These are phyloP conservation scores for Pulveroboletus sp. DNA, from an alignment of 768 basidiomycete genomes.

Conservation along the genomic window DNA sequence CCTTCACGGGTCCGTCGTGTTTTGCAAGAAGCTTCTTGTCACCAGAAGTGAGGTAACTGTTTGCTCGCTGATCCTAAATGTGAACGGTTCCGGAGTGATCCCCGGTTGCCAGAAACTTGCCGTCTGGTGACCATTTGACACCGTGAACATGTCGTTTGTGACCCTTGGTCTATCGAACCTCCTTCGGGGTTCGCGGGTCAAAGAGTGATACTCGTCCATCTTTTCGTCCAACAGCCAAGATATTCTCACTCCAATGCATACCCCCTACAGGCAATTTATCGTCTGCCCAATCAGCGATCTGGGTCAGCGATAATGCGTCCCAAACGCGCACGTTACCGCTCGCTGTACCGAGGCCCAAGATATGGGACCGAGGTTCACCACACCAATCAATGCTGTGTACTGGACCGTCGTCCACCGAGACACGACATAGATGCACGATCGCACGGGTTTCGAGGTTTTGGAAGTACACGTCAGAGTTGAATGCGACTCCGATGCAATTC, in stretches of 20 bases:
- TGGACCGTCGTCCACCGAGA: slow-evolving; percentile 33
- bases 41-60: slow-evolving; percentile 28
- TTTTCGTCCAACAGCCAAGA: slow-evolving; percentile 39
- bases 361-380: slow-evolving; percentile 35
- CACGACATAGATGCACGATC: slow-evolving; percentile 50
- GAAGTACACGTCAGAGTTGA: slow-evolving; percentile 56
- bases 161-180: slow-evolving; percentile 27
- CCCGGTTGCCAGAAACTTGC: slow-evolving; percentile 38
- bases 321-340: slow-evolving; percentile 52
- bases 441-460: slow-evolving; percentile 56
- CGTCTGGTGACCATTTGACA: slow-evolving; percentile 41
- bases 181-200: slow-evolving; percentile 34
- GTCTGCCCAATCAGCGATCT: slow-evolving; percentile 33
- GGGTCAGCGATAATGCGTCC: slow-evolving; percentile 39
- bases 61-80: slow-evolving; percentile 43
- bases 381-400: slow-evolving; percentile 55
- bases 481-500: slow-evolving; percentile 64
- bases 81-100: slow-evolving; percentile 41
- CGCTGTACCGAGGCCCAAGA: slow-evolving; percentile 53
- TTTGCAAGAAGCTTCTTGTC: slow-evolving; percentile 39
- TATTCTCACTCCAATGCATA: slow-evolving; percentile 37
- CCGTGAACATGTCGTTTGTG: slow-evolving; percentile 36
- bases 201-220: slow-evolving; percentile 38
- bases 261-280: slow-evolving; percentile 36
- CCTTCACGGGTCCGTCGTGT: slow-evolving; percentile 45